These are phyloP conservation scores for Metschnikowia peoriensis DNA, from an alignment of 805 yeast species.

Conservation along the genomic window DNA sequence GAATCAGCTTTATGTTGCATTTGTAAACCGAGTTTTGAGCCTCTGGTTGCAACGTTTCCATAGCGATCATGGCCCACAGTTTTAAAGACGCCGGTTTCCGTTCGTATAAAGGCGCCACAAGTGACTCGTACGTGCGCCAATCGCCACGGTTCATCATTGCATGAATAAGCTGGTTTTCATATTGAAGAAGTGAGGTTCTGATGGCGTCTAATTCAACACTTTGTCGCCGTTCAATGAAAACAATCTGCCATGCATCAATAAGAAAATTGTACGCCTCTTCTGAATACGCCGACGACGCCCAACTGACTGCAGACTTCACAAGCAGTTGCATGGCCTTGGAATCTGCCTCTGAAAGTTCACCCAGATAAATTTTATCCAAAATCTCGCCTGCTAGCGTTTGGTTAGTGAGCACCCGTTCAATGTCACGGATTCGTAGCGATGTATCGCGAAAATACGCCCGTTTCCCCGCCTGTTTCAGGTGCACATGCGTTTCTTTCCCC, in stretches of 20 bases:
- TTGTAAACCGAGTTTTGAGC: background rate
- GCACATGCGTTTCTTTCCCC: background rate
- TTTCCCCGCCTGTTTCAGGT: background rate
- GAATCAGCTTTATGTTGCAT: background rate
- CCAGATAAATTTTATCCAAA: slow-evolving; percentile 1
- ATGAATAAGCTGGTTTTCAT: slow-evolving; percentile 25
- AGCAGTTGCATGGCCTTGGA: slow-evolving; percentile 17
- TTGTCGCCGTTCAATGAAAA: slow-evolving; percentile 14
- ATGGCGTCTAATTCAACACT: background rate
- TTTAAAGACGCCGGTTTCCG: background rate
- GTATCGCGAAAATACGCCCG: slow-evolving; percentile 3
- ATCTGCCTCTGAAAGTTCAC: slow-evolving; percentile 7
- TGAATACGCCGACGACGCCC: slow-evolving; percentile 20
- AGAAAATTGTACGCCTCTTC: slow-evolving; percentile 18
- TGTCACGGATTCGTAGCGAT: slow-evolving; percentile 4
- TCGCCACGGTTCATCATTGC: slow-evolving; percentile 28
- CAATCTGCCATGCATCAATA: slow-evolving; percentile 25
- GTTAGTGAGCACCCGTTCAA: slow-evolving; percentile 14
- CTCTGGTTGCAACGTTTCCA: slow-evolving; percentile 22
- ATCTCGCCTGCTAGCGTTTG: slow-evolving; percentile 2
- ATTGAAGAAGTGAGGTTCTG: slow-evolving; percentile 13
- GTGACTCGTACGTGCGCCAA: slow-evolving; percentile 21
- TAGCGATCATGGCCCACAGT: slow-evolving; percentile 15
- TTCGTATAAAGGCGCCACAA: slow-evolving; percentile 18
- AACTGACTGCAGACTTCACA: slow-evolving; percentile 24